These are phyloP conservation scores for Hypholoma sublateritium DNA, from an alignment of 768 basidiomycete genomes.

Conservation along the genomic window DNA sequence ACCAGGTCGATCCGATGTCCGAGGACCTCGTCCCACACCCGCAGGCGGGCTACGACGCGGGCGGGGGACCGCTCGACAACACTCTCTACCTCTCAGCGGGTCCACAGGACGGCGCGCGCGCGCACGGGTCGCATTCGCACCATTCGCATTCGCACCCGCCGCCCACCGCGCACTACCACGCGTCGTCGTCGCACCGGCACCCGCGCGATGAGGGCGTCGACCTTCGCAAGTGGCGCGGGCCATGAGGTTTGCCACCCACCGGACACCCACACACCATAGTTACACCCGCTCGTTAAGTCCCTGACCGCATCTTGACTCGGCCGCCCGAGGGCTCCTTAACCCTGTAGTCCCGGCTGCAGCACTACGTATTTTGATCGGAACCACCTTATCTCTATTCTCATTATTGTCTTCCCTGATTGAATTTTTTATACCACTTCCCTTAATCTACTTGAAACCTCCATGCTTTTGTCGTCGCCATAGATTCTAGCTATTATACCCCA, in stretches of 20 bases:
- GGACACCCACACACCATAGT: conserved; percentile 30
- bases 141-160: conserved; percentile 37
- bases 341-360: conserved; percentile 15
- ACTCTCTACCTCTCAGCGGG: conserved; percentile 40
- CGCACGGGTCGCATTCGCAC: background rate
- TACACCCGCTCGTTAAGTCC: conserved; percentile 42
- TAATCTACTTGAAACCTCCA: conserved; percentile 6
- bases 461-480: conserved; percentile 2
- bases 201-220: conserved; percentile 41
- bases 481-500: background rate
- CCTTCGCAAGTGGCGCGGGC: conserved; percentile 50
- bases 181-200: conserved; percentile 45
- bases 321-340: background rate
- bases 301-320: conserved; percentile 14
- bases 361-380: conserved; percentile 32
- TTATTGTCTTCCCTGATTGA: conserved; percentile 23
- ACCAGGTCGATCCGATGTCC: conserved; percentile 34
- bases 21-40: conserved; percentile 37
- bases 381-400: conserved; percentile 21
- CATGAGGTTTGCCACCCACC: conserved; percentile 32
- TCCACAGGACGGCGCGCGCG: conserved; percentile 36
- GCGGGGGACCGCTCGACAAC: conserved; percentile 17
- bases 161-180: conserved; percentile 28
- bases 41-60: conserved; percentile 28
- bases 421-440: conserved; percentile 10